Base-by-base conservation (phyloP, 2,329 filamentous ascomycete genomes). In the Rhytidhysteron rufulum region DNA sequence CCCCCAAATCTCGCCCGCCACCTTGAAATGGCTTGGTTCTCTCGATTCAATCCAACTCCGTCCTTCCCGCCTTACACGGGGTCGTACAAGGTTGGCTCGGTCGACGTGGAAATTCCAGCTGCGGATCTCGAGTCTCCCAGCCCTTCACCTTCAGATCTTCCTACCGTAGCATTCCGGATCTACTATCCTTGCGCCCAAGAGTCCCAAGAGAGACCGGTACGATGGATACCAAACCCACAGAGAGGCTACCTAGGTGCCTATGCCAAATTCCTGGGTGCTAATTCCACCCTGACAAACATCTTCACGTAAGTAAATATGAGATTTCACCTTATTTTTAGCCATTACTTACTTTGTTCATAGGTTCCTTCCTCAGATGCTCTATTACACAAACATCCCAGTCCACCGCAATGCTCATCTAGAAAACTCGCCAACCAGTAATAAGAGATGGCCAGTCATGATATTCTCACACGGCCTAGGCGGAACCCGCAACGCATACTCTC, bases 391-490 rank as follows among this genome's bases (percentile, higher is more conserved):
- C 2, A 83, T 91, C 19, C 86, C 86, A 5, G 85, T 80, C 19
- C 73, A 80, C 49, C 82, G 86, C 51, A 86, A 89, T 58, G 86
- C 86, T 9, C 71, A 75, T 5, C 64, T 90, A 6, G 74, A 82
- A 27, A 57, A 66, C 22, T 62, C 70, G 17, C 61, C 64, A 2
- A 70, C 57, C 44, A 70, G 43, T 56, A 79, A 43, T 43, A 68
- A 72, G 41, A 71, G 80, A 68, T 93, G 86, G 84, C 88, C 88
- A 0, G 85, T 88, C 1, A 82, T 88, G 70, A 73, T 95, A 47
- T 94, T 95, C 66, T 93, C 87, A 2, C 88, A 95, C 58, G 88
- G 88, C 1, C 73, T 95, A 1, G 88, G 86, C 27, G 88, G 88
- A 27, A 83, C 80, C 44, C 78, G 86, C 49, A 93, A 93, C 55